phyloP scores from a whole-genome alignment of 495 filamentous ascomycete genomes.

The Podospora appendiculata region DNA sequence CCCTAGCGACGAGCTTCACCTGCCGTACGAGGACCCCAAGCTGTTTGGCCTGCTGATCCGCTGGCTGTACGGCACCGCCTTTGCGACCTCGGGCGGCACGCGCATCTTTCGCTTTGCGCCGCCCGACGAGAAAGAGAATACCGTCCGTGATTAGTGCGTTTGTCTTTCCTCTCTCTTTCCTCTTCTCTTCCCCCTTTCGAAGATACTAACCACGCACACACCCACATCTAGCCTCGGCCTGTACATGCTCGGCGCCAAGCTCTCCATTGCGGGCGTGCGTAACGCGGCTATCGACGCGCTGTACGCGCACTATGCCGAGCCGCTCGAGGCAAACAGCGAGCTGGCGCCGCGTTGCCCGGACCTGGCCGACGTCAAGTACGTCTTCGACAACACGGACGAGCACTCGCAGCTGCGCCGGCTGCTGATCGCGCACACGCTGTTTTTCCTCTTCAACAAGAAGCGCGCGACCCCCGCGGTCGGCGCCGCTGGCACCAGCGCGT shows the following conservation, averaged over 20 bases:
- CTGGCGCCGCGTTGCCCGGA: background rate
- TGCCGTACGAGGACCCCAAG: conserved; percentile 12
- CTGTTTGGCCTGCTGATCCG: conserved; percentile 17
- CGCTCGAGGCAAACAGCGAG: background rate
- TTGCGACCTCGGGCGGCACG: conserved; percentile 2
- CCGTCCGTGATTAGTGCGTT: conserved; percentile 22
- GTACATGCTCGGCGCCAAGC: conserved; percentile 18
- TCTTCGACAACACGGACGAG: conserved; percentile 13
- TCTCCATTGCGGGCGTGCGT: conserved; percentile 9
- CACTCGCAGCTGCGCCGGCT: conserved; percentile 17
- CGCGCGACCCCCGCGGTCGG: background rate
- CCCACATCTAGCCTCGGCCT: conserved; percentile 12
- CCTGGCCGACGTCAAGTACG: conserved; percentile 16
- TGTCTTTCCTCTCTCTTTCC: background rate
- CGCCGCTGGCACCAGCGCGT: background rate
- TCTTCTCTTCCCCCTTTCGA: background rate
- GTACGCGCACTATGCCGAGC: conserved; percentile 6
- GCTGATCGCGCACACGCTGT: conserved; percentile 13
- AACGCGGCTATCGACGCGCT: conserved; percentile 11
- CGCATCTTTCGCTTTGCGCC: conserved; percentile 8
- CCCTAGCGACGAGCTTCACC: conserved; percentile 3
- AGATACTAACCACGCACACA: background rate
- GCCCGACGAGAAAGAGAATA: conserved; percentile 7
- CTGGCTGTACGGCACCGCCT: conserved; percentile 23
- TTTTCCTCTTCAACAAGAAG: conserved; percentile 13